Percentiles rank a stretch among this genome's conserved stretches.
phyloP scores from a whole-genome alignment of 805 yeast genomes.

The Nakazawaea pomicola region DNA sequence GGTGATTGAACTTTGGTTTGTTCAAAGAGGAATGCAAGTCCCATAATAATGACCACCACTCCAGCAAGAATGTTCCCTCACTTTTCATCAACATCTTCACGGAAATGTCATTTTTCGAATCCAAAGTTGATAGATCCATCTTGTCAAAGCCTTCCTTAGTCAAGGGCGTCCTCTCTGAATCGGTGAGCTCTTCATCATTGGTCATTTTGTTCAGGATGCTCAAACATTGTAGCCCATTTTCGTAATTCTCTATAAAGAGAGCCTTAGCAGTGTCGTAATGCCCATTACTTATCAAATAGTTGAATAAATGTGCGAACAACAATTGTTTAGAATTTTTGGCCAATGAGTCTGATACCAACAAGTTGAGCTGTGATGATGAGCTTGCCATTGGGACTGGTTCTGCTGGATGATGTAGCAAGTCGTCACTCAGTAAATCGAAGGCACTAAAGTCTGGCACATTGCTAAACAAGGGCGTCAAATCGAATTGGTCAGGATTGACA shows the following conservation, averaged over 20 bases:
- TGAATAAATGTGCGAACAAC: conserved; percentile 46
- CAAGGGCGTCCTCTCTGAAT: conserved; percentile 16
- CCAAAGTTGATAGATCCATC: background rate
- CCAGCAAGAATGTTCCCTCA: conserved; percentile 43
- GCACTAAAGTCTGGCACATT: conserved; percentile 2
- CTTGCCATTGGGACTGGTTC: background rate
- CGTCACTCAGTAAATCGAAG: conserved; percentile 3
- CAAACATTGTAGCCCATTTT: conserved; percentile 6
- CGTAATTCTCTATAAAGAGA: conserved; percentile 24
- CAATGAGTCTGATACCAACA: conserved; percentile 31
- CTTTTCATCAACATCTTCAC: conserved; percentile 37
- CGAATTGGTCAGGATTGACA: conserved; percentile 1
- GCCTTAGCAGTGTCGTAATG: conserved; percentile 45
- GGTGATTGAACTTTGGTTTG: conserved; percentile 12
- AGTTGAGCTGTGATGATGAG: background rate
- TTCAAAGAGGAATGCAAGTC: conserved; percentile 40
- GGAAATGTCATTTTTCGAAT: conserved; percentile 15
- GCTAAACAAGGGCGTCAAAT: background rate
- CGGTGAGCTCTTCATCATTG: conserved; percentile 12
- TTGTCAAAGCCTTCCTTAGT: conserved; percentile 3
- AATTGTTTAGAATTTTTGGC: conserved; percentile 46
- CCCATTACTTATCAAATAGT: conserved; percentile 42
- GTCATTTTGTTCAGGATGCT: conserved; percentile 12
- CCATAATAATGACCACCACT: conserved; percentile 55
- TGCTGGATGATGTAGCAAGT: background rate